Conservation (phyloP, 495 filamentous ascomycete species). For the Pyrenula aspistea region DNA sequence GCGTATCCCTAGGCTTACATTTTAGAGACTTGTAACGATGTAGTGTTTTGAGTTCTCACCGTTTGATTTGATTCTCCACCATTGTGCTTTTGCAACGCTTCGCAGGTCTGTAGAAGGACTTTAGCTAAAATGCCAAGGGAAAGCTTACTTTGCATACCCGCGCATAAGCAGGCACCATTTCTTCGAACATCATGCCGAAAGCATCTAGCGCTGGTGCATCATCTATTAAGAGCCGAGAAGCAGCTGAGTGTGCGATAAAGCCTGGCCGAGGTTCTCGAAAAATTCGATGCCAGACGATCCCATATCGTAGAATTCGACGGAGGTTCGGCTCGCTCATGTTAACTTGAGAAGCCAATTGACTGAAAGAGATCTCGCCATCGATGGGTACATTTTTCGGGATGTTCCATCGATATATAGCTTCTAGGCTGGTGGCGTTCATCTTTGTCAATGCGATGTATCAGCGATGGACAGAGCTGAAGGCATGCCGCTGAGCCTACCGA, state of each 20-base stretch:
- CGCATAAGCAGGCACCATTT: conserved; percentile 31
- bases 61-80: conserved; percentile 4
- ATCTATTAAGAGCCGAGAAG: conserved; percentile 4
- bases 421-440: conserved; percentile 10
- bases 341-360: conserved; percentile 26
- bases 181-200: conserved; percentile 38
- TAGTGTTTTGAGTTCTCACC: too few species aligned
- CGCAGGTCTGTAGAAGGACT: not conserved
- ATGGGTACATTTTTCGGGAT: conserved; percentile 18
- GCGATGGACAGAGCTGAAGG: not conserved
- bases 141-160: conserved; percentile 12
- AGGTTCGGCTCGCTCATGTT: conserved; percentile 30
- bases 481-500: not conserved
- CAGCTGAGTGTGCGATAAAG: conserved; percentile 40
- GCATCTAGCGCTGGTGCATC: conserved; percentile 21
- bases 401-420: conserved; percentile 22
- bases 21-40: too few species aligned
- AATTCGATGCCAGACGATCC: conserved; percentile 39
- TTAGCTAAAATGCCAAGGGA: not conserved
- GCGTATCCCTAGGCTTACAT: too few species aligned
- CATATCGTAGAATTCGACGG: conserved; percentile 39
- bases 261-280: conserved; percentile 40
- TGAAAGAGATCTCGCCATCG: conserved; percentile 25
- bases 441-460: not conserved
- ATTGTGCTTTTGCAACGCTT: conserved; percentile 7